Evolutionary conservation across 768 basidiomycete genomes (phyloP).

Genomic region (Xerocomus potaroensis): DNA sequence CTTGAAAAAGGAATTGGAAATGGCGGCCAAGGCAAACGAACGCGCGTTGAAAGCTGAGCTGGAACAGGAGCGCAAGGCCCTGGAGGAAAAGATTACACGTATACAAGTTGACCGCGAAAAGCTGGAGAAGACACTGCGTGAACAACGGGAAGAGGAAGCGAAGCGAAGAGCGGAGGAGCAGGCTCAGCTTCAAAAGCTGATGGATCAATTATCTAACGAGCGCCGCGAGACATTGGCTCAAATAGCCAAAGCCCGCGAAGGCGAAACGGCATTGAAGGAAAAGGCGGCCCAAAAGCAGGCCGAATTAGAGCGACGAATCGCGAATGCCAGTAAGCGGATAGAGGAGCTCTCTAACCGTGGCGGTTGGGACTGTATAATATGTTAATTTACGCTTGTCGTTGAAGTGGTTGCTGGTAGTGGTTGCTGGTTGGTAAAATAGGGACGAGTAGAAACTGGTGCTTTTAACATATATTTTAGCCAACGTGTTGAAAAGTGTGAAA

Average conservation of each 20-base stretch:
- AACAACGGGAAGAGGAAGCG: not conserved
- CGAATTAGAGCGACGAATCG: not conserved
- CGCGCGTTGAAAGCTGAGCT: not conserved
- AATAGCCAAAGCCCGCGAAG: not conserved
- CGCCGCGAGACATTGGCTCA: not conserved
- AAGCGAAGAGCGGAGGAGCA: not conserved
- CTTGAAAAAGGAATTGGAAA: conserved; percentile 40
- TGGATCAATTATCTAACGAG: not conserved
- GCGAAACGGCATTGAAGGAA: not conserved
- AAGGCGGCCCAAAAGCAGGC: not conserved
- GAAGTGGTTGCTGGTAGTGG: too few species aligned
- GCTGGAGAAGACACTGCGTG: conserved; percentile 1
- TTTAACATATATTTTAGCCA: too few species aligned
- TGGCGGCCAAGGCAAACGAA: conserved; percentile 27
- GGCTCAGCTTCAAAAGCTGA: not conserved
- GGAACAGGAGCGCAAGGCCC: conserved; percentile 1
- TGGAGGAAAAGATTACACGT: conserved; percentile 2
- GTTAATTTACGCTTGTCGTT: too few species aligned
- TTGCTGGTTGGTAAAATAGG: too few species aligned
- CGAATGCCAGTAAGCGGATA: not conserved
- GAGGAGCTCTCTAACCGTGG: not conserved
- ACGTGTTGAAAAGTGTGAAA: too few species aligned
- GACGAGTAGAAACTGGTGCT: too few species aligned
- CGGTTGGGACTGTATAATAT: not conserved
- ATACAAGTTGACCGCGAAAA: not conserved